Evolutionary conservation across 345 rosid species (phyloP).

Genomic region (Citrus inodora): DNA sequence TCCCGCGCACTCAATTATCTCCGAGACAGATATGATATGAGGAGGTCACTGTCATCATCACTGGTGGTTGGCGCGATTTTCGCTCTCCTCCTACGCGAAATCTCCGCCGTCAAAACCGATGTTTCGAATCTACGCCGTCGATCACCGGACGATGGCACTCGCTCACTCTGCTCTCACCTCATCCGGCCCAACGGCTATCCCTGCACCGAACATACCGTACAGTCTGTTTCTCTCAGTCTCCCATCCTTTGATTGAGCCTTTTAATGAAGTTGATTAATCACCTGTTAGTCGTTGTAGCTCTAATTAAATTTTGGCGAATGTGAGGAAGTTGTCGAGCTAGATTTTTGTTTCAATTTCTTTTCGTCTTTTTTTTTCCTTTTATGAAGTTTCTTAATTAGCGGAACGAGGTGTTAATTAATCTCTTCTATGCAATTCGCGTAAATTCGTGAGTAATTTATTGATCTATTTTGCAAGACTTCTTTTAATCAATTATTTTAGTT

Average conservation of each 20-base stretch:
- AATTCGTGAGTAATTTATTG: not conserved
- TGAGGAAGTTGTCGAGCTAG: not conserved
- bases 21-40: not conserved
- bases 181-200: conserved; percentile 65
- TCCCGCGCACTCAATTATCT: not conserved
- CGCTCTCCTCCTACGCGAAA: not conserved
- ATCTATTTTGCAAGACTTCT: no score
- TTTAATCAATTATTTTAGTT: not conserved
- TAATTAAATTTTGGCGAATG: not conserved
- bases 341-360: not conserved
- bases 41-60: not conserved
- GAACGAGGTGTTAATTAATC: not conserved
- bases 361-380: not conserved
- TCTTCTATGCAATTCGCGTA: not conserved
- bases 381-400: not conserved
- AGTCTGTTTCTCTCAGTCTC: conserved; percentile 19
- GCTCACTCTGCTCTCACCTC: conserved; percentile 58
- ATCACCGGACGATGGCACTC: conserved; percentile 19
- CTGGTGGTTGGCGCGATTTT: conserved; percentile 5
- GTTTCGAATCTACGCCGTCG: conserved; percentile 19
- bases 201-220: conserved; percentile 77
- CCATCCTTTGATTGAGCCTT: not conserved
- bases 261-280: not conserved
- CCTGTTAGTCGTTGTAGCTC: no score
- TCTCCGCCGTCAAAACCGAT: conserved; percentile 13